phyloP scores from a whole-genome alignment of 176 grass and related monocot species.

The Oryza meridionalis region DNA sequence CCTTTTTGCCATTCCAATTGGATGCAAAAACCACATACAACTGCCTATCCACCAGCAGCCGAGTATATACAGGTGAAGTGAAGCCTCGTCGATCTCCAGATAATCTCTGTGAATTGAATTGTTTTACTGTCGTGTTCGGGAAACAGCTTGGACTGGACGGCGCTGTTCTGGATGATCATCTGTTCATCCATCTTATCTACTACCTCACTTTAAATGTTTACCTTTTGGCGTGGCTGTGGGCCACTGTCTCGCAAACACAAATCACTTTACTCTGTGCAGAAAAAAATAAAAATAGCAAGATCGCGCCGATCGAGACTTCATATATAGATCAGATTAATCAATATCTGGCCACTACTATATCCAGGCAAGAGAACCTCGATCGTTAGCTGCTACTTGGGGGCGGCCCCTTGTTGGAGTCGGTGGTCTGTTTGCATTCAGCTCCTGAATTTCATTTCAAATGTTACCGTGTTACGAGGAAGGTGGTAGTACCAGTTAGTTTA shows the following conservation, averaged over 20 bases:
- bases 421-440: conserved; percentile 98
- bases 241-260: conserved; percentile 36
- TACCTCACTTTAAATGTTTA: conserved; percentile 36
- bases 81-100: conserved; percentile 45
- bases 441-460: conserved; percentile 50
- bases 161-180: conserved; percentile 25
- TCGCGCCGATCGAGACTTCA: conserved; percentile 37
- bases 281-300: conserved; percentile 38
- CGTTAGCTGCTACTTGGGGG: conserved; percentile 71
- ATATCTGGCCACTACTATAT: conserved; percentile 66
- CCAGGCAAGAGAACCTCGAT: conserved; percentile 94
- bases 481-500: conserved; percentile 20
- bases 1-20: conserved; percentile 53
- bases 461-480: not conserved
- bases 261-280: conserved; percentile 14
- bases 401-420: conserved; percentile 94
- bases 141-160: conserved; percentile 7
- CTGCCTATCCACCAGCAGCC: conserved; percentile 45
- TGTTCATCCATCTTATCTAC: conserved; percentile 23
- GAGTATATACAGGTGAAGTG: conserved; percentile 59
- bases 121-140: conserved; percentile 8
- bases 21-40: conserved; percentile 41
- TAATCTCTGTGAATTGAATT: conserved; percentile 19
- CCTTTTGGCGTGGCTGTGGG: conserved; percentile 17
- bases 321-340: conserved; percentile 47